A percentile compares a stretch with the other conserved stretches of the same genome.
These are phyloP conservation scores for Capronia epimyces DNA, from an alignment of 2,329 filamentous ascomycete species.

Conservation along the genomic window DNA sequence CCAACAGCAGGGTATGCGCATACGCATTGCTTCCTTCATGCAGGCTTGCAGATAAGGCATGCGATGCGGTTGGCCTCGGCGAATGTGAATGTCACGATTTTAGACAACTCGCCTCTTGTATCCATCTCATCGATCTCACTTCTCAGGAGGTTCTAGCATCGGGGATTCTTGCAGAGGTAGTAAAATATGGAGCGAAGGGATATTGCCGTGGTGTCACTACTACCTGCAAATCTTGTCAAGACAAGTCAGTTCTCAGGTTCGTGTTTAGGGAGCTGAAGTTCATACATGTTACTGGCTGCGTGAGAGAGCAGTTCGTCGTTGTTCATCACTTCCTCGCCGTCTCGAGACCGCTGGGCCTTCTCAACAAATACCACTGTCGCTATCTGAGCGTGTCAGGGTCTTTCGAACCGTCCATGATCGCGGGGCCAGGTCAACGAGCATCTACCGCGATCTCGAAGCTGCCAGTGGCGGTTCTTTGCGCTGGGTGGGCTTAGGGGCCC, in stretches of 20 bases:
- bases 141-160: slow-evolving; percentile 12
- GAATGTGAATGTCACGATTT: slow-evolving; percentile 22
- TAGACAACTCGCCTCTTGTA: slow-evolving; percentile 14
- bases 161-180: slow-evolving; percentile 46
- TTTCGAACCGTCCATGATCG: not conserved
- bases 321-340: slow-evolving; percentile 20
- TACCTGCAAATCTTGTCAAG: slow-evolving; percentile 19
- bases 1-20: slow-evolving; percentile 29
- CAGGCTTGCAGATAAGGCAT: slow-evolving; percentile 34
- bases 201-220: slow-evolving; percentile 23
- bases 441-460: not conserved
- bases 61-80: slow-evolving; percentile 38
- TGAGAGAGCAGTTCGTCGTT: slow-evolving; percentile 19
- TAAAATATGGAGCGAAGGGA: slow-evolving; percentile 29
- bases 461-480: not conserved
- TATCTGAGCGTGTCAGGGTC: not conserved
- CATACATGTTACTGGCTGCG: slow-evolving; percentile 22
- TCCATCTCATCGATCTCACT: slow-evolving; percentile 19
- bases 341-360: slow-evolving; percentile 7
- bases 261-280: not conserved
- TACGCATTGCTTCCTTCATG: slow-evolving; percentile 22
- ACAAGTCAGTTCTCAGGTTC: not conserved
- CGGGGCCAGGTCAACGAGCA: not conserved
- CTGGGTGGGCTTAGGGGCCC: not conserved
- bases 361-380: not conserved